These are phyloP conservation scores for Aspergillus aculeatinus DNA, from an alignment of 2,329 filamentous ascomycete species.

Conservation along the genomic window DNA sequence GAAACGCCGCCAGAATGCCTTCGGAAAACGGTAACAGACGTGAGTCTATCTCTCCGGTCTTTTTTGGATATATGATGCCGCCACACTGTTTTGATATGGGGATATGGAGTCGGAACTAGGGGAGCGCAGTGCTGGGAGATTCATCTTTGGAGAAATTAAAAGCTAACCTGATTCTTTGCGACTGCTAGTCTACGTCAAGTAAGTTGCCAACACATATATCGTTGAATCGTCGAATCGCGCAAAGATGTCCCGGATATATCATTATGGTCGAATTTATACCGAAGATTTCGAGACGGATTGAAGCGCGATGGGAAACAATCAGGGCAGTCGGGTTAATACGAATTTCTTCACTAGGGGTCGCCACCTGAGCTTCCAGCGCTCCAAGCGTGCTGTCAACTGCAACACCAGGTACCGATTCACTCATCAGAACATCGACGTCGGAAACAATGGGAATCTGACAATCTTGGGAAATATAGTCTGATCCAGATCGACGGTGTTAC, in stretches of 20 bases:
- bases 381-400: constrained; percentile 86
- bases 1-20: constrained; percentile 71
- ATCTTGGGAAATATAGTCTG: constrained; percentile 55
- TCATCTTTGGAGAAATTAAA: constrained; percentile 5
- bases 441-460: constrained; percentile 26
- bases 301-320: constrained; percentile 9
- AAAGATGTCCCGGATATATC: constrained; percentile 13
- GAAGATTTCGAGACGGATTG: constrained; percentile 14
- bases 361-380: constrained; percentile 97
- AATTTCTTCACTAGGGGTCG: constrained; percentile 68
- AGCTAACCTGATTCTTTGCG: constrained; percentile 33
- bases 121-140: not conserved
- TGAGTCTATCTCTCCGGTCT: constrained; percentile 55
- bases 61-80: constrained; percentile 16
- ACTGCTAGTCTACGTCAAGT: constrained; percentile 80
- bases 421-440: constrained; percentile 8
- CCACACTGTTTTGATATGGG: constrained; percentile 13
- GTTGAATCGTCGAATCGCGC: constrained; percentile 24
- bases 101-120: constrained; percentile 8
- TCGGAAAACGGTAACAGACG: constrained; percentile 84
- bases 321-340: constrained; percentile 36
- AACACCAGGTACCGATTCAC: constrained; percentile 60
- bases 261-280: constrained; percentile 11
- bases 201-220: constrained; percentile 51
- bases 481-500: constrained; percentile 99